phyloP scores from a whole-genome alignment of 352 stramenopile genomes.

The Globisporangium paroecandrum region DNA sequence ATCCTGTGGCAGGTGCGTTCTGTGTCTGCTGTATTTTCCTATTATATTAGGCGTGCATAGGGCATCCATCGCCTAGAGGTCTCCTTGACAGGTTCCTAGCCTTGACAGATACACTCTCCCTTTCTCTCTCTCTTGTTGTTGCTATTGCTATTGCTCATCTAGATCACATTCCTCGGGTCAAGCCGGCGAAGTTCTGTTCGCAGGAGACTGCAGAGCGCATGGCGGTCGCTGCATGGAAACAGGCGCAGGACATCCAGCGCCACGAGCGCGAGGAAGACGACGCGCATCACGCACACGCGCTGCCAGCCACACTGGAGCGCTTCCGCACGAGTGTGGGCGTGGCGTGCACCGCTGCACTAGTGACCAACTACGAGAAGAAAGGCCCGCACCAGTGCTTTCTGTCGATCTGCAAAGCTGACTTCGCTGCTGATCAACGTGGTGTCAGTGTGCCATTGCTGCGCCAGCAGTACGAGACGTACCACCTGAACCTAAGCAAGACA shows the following conservation, averaged over 20 bases:
- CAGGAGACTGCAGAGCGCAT: constrained; percentile 58
- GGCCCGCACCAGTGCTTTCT: constrained; percentile 69
- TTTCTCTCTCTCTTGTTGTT: neutral
- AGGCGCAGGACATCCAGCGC: constrained; percentile 36
- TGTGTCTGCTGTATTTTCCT: neutral
- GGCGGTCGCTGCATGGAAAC: constrained; percentile 51
- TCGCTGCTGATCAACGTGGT: neutral
- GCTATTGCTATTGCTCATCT: neutral
- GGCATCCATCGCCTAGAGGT: neutral
- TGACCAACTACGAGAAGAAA: constrained; percentile 56
- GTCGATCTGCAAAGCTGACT: constrained; percentile 41
- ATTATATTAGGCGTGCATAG: too few relatives aligned
- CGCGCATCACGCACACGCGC: constrained; percentile 12
- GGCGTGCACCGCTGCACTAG: constrained; percentile 67
- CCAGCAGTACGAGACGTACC: constrained; percentile 49
- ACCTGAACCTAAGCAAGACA: constrained; percentile 65
- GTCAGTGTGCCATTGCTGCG: constrained; percentile 12
- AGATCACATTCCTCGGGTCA: neutral
- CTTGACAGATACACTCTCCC: too few relatives aligned
- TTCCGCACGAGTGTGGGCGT: constrained; percentile 52
- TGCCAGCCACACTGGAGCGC: constrained; percentile 28
- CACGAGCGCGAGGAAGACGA: constrained; percentile 30
- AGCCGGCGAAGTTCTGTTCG: constrained; percentile 45
- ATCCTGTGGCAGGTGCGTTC: constrained; percentile 6
- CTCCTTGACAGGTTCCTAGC: neutral